Evolutionary conservation across 2,329 filamentous ascomycete genomes (phyloP).

Genomic region (Aulographum hederae): DNA sequence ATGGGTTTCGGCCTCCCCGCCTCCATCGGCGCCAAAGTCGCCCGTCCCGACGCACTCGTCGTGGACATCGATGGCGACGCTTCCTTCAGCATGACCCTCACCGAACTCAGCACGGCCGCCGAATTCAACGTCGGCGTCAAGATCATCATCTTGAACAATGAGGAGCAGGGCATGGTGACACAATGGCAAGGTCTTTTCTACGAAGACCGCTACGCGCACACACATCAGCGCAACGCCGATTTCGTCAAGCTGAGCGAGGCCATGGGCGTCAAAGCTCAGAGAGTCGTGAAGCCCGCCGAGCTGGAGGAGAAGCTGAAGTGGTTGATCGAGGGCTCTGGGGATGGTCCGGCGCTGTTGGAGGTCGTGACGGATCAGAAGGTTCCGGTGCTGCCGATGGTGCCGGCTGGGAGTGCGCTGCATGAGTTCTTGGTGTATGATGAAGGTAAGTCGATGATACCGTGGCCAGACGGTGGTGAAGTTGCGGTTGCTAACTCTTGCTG

Average conservation of each 20-base stretch:
- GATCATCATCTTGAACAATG: slow-evolving; percentile 88
- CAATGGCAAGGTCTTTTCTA: slow-evolving; percentile 98
- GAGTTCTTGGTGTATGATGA: slow-evolving; percentile 85
- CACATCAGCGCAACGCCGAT: slow-evolving; percentile 87
- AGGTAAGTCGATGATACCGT: too few species aligned
- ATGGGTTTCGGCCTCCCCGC: slow-evolving; percentile 94
- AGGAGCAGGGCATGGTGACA: slow-evolving; percentile 96
- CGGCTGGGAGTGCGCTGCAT: slow-evolving; percentile 67
- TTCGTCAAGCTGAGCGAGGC: slow-evolving; percentile 86
- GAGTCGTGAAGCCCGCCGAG: slow-evolving; percentile 57
- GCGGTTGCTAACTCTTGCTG: too few species aligned
- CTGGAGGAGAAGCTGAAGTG: slow-evolving; percentile 64
- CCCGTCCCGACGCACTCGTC: slow-evolving; percentile 62
- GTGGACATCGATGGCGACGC: slow-evolving; percentile 95
- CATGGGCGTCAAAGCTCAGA: slow-evolving; percentile 67
- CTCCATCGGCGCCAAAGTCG: slow-evolving; percentile 89
- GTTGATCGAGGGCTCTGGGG: slow-evolving; percentile 48
- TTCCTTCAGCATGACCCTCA: slow-evolving; percentile 98
- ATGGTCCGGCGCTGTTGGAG: slow-evolving; percentile 86
- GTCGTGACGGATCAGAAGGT: slow-evolving; percentile 80
- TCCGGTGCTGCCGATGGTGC: slow-evolving; percentile 95
- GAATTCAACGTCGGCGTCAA: slow-evolving; percentile 97
- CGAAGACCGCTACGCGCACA: slow-evolving; percentile 81
- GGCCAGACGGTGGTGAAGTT: too few species aligned
- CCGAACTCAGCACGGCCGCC: slow-evolving; percentile 77